phyloP scores from a whole-genome alignment of 2,329 filamentous ascomycete species.

The Cryphonectria radicalis region DNA sequence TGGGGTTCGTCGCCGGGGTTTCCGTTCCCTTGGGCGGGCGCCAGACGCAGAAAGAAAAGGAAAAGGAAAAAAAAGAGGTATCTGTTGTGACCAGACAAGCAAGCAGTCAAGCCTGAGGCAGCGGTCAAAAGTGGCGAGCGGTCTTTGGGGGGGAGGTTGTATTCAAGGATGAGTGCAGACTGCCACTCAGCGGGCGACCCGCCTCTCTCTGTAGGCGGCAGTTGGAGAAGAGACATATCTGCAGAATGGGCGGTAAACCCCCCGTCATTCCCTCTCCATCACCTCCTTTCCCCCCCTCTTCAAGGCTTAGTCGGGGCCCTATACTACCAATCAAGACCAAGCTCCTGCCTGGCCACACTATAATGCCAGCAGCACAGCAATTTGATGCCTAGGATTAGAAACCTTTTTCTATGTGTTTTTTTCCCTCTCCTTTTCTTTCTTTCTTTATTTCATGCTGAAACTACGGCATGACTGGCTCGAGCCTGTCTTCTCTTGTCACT shows the following conservation, averaged over 20 bases:
- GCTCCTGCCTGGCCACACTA: background rate
- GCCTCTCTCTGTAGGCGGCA: background rate
- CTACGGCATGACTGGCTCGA: background rate
- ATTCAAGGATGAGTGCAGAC: conserved; percentile 1
- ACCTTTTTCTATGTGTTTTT: too few species aligned
- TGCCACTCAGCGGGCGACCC: conserved; percentile 2
- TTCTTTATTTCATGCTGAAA: background rate
- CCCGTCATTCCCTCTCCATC: background rate
- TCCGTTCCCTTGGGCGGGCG: conserved; percentile 3
- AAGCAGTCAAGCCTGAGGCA: background rate
- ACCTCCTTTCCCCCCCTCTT: background rate
- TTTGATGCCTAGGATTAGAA: background rate
- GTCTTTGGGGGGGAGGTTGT: background rate
- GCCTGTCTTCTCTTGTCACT: background rate
- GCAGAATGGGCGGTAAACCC: background rate
- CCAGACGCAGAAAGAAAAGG: background rate
- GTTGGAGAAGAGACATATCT: conserved; percentile 2
- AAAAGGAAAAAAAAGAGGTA: background rate
- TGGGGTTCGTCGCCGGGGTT: background rate
- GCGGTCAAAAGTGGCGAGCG: background rate
- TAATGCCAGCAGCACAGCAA: background rate
- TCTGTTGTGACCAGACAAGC: background rate
- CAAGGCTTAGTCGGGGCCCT: background rate
- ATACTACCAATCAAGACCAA: background rate
- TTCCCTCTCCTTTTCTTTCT: too few species aligned